phyloP scores from a whole-genome alignment of 129 eudicot genomes.

The Erigeron canadensis region DNA sequence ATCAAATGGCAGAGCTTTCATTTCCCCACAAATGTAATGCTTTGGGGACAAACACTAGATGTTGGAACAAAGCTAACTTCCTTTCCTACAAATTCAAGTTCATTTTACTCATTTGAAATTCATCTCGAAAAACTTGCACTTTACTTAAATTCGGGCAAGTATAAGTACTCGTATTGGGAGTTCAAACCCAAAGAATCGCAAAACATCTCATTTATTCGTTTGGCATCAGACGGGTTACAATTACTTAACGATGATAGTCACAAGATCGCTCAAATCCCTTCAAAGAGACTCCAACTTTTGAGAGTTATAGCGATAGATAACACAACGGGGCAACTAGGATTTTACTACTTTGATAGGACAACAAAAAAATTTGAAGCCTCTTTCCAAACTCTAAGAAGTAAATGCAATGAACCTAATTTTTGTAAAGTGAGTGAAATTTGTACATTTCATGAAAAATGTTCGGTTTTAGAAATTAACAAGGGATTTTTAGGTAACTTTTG shows the following conservation, averaged over 20 bases:
- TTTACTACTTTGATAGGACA: slow-evolving; percentile 56
- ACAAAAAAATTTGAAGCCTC: slow-evolving; percentile 57
- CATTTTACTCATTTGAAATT: slow-evolving; percentile 72
- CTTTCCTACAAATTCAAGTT: slow-evolving; percentile 42
- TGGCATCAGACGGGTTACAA: slow-evolving; percentile 56
- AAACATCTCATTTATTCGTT: slow-evolving; percentile 60
- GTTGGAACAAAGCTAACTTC: slow-evolving; percentile 74
- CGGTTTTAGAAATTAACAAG: slow-evolving; percentile 38
- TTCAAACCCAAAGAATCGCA: slow-evolving; percentile 39
- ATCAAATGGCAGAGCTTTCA: slow-evolving; percentile 96
- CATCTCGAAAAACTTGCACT: slow-evolving; percentile 61
- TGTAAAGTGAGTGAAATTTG: slow-evolving; percentile 68
- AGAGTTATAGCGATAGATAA: slow-evolving; percentile 64
- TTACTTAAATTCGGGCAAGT: slow-evolving; percentile 54
- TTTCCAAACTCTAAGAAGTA: slow-evolving; percentile 49
- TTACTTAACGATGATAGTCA: slow-evolving; percentile 42
- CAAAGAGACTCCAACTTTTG: slow-evolving; percentile 40
- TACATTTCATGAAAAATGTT: slow-evolving; percentile 54
- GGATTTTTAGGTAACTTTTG: slow-evolving; percentile 38
- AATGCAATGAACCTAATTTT: slow-evolving; percentile 77
- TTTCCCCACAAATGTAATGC: slow-evolving; percentile 84
- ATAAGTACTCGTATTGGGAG: slow-evolving; percentile 89
- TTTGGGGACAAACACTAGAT: slow-evolving; percentile 77
- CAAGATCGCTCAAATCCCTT: slow-evolving; percentile 45
- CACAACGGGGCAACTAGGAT: slow-evolving; percentile 60